Conservation (phyloP, 768 basidiomycete species). For the Tylopilus sp. region DNA sequence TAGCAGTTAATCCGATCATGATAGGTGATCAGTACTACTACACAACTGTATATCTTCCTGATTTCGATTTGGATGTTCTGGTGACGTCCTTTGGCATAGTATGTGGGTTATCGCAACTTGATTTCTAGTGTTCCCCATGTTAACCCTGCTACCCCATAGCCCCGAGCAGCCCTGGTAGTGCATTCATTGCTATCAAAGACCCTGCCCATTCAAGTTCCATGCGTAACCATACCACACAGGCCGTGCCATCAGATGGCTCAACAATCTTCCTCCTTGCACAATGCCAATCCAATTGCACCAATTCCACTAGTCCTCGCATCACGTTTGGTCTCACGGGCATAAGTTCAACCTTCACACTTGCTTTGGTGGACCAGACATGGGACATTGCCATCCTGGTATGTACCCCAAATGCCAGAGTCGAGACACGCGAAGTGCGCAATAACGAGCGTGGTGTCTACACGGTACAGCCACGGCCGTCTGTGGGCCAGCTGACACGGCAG, state of each 20-base stretch:
- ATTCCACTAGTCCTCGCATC: background rate
- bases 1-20: no score
- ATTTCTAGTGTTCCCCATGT: no score
- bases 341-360: slow-evolving; percentile 10
- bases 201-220: background rate
- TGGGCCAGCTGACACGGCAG: slow-evolving; percentile 12
- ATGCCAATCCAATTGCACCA: slow-evolving; percentile 18
- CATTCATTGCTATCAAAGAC: no score
- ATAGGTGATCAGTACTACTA: no score
- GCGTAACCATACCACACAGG: slow-evolving; percentile 23
- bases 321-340: slow-evolving; percentile 14
- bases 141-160: no score
- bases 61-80: no score
- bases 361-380: slow-evolving; percentile 19
- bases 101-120: no score
- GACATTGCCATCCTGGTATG: slow-evolving; percentile 20
- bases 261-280: slow-evolving; percentile 20
- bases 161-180: no score
- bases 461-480: slow-evolving; percentile 16
- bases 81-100: no score
- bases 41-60: no score
- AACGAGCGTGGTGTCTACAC: slow-evolving; percentile 14
- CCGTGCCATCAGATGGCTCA: slow-evolving; percentile 18
- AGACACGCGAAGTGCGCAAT: slow-evolving; percentile 28
- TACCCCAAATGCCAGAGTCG: slow-evolving; percentile 19